phyloP scores from a whole-genome alignment of 306 rosid species.

The Glycine tomentella region DNA sequence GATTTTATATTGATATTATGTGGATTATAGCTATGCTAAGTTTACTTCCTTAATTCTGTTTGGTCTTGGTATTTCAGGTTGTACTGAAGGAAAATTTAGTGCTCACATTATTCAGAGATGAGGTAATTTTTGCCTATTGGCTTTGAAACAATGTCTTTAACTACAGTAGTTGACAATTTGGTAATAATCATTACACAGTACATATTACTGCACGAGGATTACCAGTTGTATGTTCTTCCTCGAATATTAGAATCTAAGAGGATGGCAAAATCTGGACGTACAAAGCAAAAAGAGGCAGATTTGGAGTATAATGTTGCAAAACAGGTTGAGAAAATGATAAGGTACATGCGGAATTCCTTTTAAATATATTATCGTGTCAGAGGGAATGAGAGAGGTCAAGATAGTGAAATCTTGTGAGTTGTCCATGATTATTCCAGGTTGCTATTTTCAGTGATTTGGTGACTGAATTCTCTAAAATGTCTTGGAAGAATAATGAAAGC shows the following conservation, averaged over 20 bases:
- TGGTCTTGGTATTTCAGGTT: constrained; percentile 67
- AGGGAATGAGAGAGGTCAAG: constrained; percentile 26
- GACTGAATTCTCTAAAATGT: constrained; percentile 26
- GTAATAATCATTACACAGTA: constrained; percentile 64
- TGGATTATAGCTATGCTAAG: constrained; percentile 8
- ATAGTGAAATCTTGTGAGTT: constrained; percentile 22
- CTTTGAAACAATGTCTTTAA: constrained; percentile 37
- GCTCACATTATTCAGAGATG: constrained; percentile 92
- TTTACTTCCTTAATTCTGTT: constrained; percentile 42
- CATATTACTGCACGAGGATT: constrained; percentile 90
- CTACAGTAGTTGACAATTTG: constrained; percentile 43
- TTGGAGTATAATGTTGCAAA: constrained; percentile 96
- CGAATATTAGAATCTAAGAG: constrained; percentile 95
- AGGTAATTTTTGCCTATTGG: constrained; percentile 58
- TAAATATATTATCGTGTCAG: constrained; percentile 15
- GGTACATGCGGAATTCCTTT: constrained; percentile 57
- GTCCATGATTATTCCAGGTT: constrained; percentile 34
- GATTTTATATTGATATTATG: constrained; percentile 20
- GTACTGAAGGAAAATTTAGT: constrained; percentile 91
- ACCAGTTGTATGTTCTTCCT: constrained; percentile 89
- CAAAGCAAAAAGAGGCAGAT: constrained; percentile 97
- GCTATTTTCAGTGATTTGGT: constrained; percentile 32
- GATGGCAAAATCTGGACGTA: constrained; percentile 98
- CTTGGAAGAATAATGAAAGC: constrained; percentile 12
- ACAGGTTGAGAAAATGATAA: constrained; percentile 99